These are phyloP conservation scores for Paramecium tetraurelia DNA, from an alignment of 73 alveolate species.

Conservation along the genomic window DNA sequence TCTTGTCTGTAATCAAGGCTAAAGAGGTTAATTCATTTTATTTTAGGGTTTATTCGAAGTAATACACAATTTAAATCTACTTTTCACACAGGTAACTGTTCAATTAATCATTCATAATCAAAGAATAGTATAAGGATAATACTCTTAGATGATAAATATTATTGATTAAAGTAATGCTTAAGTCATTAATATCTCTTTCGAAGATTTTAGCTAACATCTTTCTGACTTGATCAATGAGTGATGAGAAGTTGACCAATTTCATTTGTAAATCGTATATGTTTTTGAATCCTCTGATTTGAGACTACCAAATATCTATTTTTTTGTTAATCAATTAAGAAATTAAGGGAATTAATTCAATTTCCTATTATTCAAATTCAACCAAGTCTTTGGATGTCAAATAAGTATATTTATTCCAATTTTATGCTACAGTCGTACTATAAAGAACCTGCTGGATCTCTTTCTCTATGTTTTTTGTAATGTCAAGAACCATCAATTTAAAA, in stretches of 20 bases:
- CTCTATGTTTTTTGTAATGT: not conserved
- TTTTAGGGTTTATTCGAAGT: not conserved
- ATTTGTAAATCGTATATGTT: not conserved
- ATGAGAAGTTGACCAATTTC: not conserved
- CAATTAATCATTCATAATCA: not conserved
- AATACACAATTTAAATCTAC: not conserved
- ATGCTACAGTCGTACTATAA: not conserved
- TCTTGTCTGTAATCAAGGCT: not conserved
- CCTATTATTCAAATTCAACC: not conserved
- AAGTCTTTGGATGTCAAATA: not conserved
- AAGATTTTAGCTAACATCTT: not conserved
- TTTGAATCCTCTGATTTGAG: not conserved
- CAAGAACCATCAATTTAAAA: not conserved
- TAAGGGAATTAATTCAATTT: not conserved
- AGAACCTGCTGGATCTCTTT: not conserved
- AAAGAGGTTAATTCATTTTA: constrained; percentile 4
- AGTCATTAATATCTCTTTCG: not conserved
- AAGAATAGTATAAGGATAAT: not conserved
- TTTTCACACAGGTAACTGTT: not conserved
- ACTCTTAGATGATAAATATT: not conserved
- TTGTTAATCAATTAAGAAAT: not conserved
- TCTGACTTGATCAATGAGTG: not conserved
- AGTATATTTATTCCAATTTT: not conserved
- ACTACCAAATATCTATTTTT: not conserved
- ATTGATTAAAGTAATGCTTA: not conserved